Conservation (phyloP, 805 yeast genomes). For the Debaryomyces tyrocola region DNA sequence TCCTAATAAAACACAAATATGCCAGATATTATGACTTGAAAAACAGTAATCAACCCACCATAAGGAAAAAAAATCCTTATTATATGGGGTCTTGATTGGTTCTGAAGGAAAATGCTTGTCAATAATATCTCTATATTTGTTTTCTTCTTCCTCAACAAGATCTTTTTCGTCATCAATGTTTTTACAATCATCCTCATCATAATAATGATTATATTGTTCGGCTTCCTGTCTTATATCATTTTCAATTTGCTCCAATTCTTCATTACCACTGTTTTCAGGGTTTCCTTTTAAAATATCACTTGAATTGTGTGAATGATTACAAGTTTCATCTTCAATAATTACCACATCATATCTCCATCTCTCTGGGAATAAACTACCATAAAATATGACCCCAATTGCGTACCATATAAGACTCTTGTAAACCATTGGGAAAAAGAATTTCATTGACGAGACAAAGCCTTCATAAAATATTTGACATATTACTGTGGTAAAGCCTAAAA, state of each 20-base stretch:
- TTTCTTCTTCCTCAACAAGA: conserved; percentile 11
- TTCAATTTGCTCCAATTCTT: conserved; percentile 33
- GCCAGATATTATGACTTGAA: conserved; percentile 92
- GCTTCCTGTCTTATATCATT: conserved; percentile 22
- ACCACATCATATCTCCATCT: conserved; percentile 74
- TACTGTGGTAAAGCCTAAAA: conserved; percentile 70
- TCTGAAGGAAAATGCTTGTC: conserved; percentile 36
- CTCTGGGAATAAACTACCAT: conserved; percentile 88
- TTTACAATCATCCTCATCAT: background rate
- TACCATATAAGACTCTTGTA: conserved; percentile 74
- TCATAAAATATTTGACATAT: conserved; percentile 52
- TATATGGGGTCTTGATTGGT: conserved; percentile 34
- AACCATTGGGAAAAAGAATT: conserved; percentile 64
- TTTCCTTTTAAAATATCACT: conserved; percentile 33
- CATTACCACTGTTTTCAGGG: conserved; percentile 37
- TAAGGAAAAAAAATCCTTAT: conserved; percentile 48
- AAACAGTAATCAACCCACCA: conserved; percentile 85
- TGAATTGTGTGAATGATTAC: conserved; percentile 23
- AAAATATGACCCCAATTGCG: conserved; percentile 78
- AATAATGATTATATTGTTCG: background rate
- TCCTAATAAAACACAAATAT: conserved; percentile 84
- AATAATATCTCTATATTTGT: conserved; percentile 28
- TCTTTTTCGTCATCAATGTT: conserved; percentile 5
- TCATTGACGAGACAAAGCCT: conserved; percentile 53
- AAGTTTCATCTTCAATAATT: conserved; percentile 43